Evolutionary conservation across 2,329 filamentous ascomycete species (phyloP).

Genomic region (Aspergillus ochraceoroseus): DNA sequence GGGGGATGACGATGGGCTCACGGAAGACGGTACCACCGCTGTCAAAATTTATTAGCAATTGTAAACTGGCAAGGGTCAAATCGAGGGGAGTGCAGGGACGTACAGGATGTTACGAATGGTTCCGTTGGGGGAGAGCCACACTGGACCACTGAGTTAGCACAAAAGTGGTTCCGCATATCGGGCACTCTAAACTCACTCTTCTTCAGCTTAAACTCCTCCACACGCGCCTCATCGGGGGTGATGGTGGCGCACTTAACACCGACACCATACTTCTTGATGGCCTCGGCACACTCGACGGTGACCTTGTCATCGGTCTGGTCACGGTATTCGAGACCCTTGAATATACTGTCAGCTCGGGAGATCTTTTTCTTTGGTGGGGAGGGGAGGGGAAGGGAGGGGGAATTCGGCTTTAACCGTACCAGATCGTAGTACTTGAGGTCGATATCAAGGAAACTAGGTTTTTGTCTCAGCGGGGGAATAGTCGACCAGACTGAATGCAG

Average conservation of each 20-base stretch:
- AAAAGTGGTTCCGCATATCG: conserved; percentile 1
- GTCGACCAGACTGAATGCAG: conserved; percentile 2
- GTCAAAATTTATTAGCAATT: conserved; percentile 20
- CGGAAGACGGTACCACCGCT: conserved; percentile 94
- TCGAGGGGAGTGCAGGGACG: conserved; percentile 20
- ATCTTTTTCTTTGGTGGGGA: no score
- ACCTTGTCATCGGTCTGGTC: conserved; percentile 96
- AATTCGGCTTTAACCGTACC: conserved; percentile 42
- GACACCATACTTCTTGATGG: conserved; percentile 98
- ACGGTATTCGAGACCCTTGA: conserved; percentile 76
- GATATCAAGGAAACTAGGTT: conserved; percentile 72
- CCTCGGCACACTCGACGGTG: conserved; percentile 89
- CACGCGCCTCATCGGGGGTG: conserved; percentile 92
- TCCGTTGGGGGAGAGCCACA: conserved; percentile 98
- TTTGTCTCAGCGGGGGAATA: conserved; percentile 19
- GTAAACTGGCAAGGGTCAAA: not conserved
- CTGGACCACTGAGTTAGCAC: conserved; percentile 42
- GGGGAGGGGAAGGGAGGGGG: no score
- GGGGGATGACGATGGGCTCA: conserved; percentile 93
- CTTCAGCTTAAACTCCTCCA: conserved; percentile 98
- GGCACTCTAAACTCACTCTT: conserved; percentile 62
- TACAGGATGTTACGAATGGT: conserved; percentile 65
- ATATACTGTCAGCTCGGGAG: conserved; percentile 12
- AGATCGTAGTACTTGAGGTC: conserved; percentile 98
- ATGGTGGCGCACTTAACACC: conserved; percentile 99